phyloP scores from a whole-genome alignment of 2,329 filamentous ascomycete species.

The Colletotrichum sp. region DNA sequence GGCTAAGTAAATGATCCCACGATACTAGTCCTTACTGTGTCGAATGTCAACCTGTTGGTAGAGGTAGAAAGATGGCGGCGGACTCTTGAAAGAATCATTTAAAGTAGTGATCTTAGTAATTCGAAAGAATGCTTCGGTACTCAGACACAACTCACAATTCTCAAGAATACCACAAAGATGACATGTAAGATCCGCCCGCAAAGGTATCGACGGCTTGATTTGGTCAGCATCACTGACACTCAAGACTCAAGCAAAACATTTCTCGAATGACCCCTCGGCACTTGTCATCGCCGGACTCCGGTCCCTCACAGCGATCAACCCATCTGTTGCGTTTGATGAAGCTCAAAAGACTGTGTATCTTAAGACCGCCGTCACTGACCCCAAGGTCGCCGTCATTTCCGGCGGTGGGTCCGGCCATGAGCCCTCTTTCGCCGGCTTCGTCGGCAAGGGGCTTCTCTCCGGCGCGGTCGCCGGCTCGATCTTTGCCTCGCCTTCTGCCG shows the following conservation, averaged over 20 bases:
- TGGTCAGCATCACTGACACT: background rate
- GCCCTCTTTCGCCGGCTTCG: slow-evolving; percentile 77
- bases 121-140: background rate
- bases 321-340: background rate
- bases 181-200: background rate
- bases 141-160: background rate
- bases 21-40: background rate
- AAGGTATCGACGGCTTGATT: background rate
- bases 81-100: accelerated
- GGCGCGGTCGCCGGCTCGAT: slow-evolving; percentile 83
- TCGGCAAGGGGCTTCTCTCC: slow-evolving; percentile 75
- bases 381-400: slow-evolving; percentile 34
- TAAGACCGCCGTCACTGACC: background rate
- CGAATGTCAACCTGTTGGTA: background rate
- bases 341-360: slow-evolving; percentile 30
- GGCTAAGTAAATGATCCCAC: background rate
- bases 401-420: slow-evolving; percentile 70
- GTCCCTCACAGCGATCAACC: slow-evolving; percentile 20
- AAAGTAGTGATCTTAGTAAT: background rate
- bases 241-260: slow-evolving; percentile 24
- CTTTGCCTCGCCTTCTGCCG: slow-evolving; percentile 75
- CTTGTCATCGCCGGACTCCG: slow-evolving; percentile 27
- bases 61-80: background rate
- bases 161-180: background rate
- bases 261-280: slow-evolving; percentile 23